Base-by-base conservation (phyloP, 768 basidiomycete species). In the Pholiota molesta region DNA sequence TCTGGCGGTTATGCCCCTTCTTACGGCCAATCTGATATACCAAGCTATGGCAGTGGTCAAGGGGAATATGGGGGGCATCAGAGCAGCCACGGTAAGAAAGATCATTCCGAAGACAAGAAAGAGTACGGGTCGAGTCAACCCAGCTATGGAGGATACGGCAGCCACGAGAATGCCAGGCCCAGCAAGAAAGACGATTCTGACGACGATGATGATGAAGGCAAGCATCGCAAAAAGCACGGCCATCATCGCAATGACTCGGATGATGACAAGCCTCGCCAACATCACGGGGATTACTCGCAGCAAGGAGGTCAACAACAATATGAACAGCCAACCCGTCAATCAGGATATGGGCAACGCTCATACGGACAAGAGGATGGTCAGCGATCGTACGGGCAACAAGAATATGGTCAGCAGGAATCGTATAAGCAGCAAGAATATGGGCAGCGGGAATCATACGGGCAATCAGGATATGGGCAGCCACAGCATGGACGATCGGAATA, bases 71-170 rank as follows among this genome's bases (percentile, higher is more conserved):
- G 17, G 23, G n/a, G 7, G 7, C 23, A n/a, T 19, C 29, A 56
- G 21, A 28, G 23, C 14, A 26, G 40, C 16, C 39, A 40, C 9
- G 23, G 40, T 5, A 53, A 52, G 23, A 39, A 55, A 26, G 47
- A 55, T 16, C 59, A 59, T n/a, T 62, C 23, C 17, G 61, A 59
- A n/a, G 64, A 63, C n/a, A 52, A 60, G 35, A 57, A 61, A 29
- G 49, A 49, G 7, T 26, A 61, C 45, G 9, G 3, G 35, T 37
- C 35, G 35, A 37, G 35, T 37, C 51, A 57, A 19, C 39, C 52
- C 19, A 37, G 44, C 8, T 35, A 65, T 44, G 57, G 63, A 26
- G 26, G 35, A 40, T 39, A 16, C 28, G 39, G 47, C 19, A 37
- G 57, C 55, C 45, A 49, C 23, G 55, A 55, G 21, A 53, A 60